These are phyloP conservation scores for Betula pendula DNA, from an alignment of 306 rosid genomes.

Conservation along the genomic window DNA sequence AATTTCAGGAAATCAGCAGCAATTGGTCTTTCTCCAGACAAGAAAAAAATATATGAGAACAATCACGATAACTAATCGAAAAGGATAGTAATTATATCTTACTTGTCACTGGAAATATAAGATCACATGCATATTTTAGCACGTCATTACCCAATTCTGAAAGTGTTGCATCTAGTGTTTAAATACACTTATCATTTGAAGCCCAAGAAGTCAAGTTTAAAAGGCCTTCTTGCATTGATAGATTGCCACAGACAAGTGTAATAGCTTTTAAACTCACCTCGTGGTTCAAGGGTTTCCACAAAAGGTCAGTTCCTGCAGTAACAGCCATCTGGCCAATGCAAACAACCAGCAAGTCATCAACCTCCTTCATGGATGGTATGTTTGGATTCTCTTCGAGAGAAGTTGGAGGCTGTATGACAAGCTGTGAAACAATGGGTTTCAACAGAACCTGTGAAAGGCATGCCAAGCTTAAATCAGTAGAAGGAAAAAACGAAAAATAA, in stretches of 20 bases:
- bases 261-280: constrained; percentile 51
- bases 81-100: background rate
- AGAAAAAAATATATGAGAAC: background rate
- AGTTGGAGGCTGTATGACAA: constrained; percentile 69
- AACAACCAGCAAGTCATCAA: constrained; percentile 74
- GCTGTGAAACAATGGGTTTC: constrained; percentile 83
- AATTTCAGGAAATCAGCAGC: background rate
- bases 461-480: constrained; percentile 17
- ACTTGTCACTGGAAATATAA: background rate
- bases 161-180: background rate
- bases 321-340: constrained; percentile 97
- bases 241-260: background rate
- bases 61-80: background rate
- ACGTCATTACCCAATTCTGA: background rate
- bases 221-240: background rate
- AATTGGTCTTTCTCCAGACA: background rate
- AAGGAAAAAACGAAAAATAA: constrained; percentile 17
- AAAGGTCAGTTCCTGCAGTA: constrained; percentile 80
- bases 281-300: constrained; percentile 88
- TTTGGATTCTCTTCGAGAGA: constrained; percentile 48
- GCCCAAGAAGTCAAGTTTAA: background rate
- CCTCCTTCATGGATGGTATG: constrained; percentile 61
- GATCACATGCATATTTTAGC: constrained; percentile 9
- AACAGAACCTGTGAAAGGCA: constrained; percentile 62
- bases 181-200: background rate